phyloP scores from a whole-genome alignment of 169 alveolate genomes.

The Toxoplasma gondii region DNA sequence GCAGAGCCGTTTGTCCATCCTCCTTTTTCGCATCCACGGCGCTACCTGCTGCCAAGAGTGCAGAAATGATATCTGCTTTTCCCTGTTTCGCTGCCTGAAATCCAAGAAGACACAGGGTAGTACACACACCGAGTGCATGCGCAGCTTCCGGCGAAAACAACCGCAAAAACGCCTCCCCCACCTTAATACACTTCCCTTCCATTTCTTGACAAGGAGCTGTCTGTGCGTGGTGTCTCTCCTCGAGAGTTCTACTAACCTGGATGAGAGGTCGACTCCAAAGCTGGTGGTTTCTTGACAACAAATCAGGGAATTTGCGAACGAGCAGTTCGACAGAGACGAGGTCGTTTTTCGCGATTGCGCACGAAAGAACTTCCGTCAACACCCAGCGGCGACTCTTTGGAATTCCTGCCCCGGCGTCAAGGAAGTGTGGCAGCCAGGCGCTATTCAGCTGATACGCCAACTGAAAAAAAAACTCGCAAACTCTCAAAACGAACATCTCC shows the following conservation, averaged over 20 bases:
- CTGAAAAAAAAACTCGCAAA: constrained; percentile 28
- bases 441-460: constrained; percentile 82
- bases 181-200: no score
- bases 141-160: neutral
- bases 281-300: constrained; percentile 81
- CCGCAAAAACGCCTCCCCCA: neutral
- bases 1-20: constrained; percentile 77
- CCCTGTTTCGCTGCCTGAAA: constrained; percentile 71
- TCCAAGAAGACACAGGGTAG: neutral
- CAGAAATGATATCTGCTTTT: constrained; percentile 53
- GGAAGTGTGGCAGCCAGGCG: constrained; percentile 82
- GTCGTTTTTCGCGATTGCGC: constrained; percentile 84
- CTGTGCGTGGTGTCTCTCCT: no score
- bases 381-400: constrained; percentile 79
- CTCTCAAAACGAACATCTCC: no score
- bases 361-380: constrained; percentile 76
- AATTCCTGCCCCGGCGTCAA: constrained; percentile 88
- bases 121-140: neutral
- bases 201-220: no score
- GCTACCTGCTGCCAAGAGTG: constrained; percentile 61
- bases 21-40: constrained; percentile 53
- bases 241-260: constrained; percentile 82
- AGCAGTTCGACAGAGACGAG: constrained; percentile 77
- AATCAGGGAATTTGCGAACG: constrained; percentile 81
- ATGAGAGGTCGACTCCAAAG: constrained; percentile 87